Percentiles rank a stretch among this genome's conserved stretches.
phyloP scores from a whole-genome alignment of 2,329 filamentous ascomycete genomes.

The Basipetospora sp. region DNA sequence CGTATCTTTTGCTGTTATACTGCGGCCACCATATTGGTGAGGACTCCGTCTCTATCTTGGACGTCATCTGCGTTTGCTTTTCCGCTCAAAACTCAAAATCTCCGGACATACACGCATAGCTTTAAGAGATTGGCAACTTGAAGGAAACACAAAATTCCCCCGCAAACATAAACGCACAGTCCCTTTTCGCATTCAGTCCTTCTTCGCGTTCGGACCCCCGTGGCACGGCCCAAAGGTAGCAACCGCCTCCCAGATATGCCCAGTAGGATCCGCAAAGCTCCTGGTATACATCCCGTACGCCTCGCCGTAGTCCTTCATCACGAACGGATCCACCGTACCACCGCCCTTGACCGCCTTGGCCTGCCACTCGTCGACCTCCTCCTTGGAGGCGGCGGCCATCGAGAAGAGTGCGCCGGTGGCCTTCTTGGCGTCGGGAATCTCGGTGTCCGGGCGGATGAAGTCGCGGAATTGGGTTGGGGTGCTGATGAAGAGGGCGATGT shows the following conservation, averaged over 20 bases:
- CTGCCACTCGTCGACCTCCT: constrained; percentile 10
- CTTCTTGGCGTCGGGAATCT: constrained; percentile 10
- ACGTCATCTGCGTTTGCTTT: too few species aligned
- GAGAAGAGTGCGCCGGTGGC: constrained; percentile 10
- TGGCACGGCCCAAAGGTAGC: constrained; percentile 7
- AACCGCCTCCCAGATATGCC: constrained; percentile 14
- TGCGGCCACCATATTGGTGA: too few species aligned
- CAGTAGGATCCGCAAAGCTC: constrained; percentile 12
- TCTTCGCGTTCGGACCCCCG: too few species aligned
- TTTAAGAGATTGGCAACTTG: too few species aligned
- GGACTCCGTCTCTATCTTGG: too few species aligned
- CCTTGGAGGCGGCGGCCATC: constrained; percentile 7
- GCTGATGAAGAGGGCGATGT: constrained; percentile 13
- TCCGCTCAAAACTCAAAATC: too few species aligned
- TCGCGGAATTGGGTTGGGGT: constrained; percentile 9
- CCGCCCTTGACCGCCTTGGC: constrained; percentile 11
- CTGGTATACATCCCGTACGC: constrained; percentile 11
- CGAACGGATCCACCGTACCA: constrained; percentile 11
- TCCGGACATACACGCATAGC: too few species aligned
- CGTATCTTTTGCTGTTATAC: too few species aligned
- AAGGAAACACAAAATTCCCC: too few species aligned
- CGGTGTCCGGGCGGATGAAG: constrained; percentile 11
- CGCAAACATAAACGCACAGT: too few species aligned
- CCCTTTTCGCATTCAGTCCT: too few species aligned
- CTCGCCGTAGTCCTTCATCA: constrained; percentile 9